phyloP scores from a whole-genome alignment of 2,329 filamentous ascomycete species.

The Venturia oleaginea region DNA sequence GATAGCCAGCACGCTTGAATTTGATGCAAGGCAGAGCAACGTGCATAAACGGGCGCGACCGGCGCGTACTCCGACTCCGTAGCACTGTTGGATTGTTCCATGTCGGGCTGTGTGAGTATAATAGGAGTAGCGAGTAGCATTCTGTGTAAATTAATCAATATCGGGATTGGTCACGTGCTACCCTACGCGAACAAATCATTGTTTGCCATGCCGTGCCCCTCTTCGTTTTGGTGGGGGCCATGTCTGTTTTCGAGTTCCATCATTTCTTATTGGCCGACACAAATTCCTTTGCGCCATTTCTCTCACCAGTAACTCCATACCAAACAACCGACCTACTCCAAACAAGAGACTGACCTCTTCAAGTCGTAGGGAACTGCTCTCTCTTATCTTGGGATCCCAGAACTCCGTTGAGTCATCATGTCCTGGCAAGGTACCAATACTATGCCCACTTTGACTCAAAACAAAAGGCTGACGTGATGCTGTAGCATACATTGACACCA shows the following conservation, averaged over 20 bases:
- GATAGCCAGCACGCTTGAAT: not conserved
- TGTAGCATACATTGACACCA: conserved; percentile 34
- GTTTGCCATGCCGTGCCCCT: no score
- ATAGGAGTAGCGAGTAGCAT: no score
- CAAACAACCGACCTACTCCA: not conserved
- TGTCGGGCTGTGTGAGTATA: not conserved
- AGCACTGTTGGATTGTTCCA: not conserved
- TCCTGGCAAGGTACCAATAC: conserved; percentile 33
- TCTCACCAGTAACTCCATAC: not conserved
- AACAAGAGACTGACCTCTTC: not conserved
- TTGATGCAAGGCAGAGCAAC: not conserved
- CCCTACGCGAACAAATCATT: no score
- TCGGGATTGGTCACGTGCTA: no score
- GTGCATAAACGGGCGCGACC: not conserved
- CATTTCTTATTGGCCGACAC: conserved; percentile 5
- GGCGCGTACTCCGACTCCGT: no score
- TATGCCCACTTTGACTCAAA: conserved; percentile 4
- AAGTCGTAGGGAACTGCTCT: no score
- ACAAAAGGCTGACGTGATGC: conserved; percentile 13
- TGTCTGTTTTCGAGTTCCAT: no score
- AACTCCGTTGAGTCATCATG: conserved; percentile 20
- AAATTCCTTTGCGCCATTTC: conserved; percentile 6
- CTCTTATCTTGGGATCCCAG: not conserved
- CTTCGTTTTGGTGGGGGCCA: no score
- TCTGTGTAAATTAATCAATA: no score